A percentile compares a stretch with the other conserved stretches of the same genome.
phyloP scores from a whole-genome alignment of 352 stramenopile genomes.

The Globisporangium ultimum region DNA sequence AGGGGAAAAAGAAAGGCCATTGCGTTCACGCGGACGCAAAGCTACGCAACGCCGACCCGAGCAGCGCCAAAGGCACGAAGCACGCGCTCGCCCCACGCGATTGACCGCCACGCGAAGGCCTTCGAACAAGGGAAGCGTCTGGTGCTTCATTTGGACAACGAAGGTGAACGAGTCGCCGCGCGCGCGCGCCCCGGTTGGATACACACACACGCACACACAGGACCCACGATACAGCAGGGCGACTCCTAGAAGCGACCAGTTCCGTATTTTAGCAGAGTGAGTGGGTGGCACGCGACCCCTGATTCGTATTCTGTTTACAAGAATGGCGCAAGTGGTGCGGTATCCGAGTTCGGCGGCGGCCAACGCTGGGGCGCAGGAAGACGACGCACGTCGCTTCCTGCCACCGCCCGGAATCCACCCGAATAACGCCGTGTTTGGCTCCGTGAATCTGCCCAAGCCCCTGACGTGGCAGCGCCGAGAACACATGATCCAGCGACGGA shows the following conservation, averaged over 20 bases:
- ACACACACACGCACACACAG: too few relatives aligned
- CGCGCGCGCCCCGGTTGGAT: too few relatives aligned
- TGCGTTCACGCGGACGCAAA: background rate
- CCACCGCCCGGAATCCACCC: slow-evolving; percentile 61
- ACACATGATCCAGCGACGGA: slow-evolving; percentile 62
- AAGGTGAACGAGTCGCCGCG: too few relatives aligned
- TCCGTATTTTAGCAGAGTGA: background rate
- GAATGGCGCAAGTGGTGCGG: slow-evolving; percentile 15
- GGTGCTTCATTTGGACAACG: too few relatives aligned
- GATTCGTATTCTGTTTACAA: background rate
- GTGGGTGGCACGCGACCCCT: too few relatives aligned
- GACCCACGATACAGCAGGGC: too few relatives aligned
- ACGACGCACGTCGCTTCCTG: slow-evolving; percentile 24
- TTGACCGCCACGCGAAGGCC: too few relatives aligned
- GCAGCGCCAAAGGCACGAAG: background rate
- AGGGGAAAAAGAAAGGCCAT: background rate
- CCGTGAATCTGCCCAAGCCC: slow-evolving; percentile 60
- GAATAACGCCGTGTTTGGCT: slow-evolving; percentile 74
- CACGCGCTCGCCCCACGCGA: background rate
- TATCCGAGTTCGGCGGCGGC: slow-evolving; percentile 3
- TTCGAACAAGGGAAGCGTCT: too few relatives aligned
- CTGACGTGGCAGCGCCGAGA: slow-evolving; percentile 81
- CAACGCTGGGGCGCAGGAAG: background rate
- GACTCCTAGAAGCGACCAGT: background rate
- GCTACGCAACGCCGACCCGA: background rate